phyloP scores from a whole-genome alignment of 768 basidiomycete genomes.

The Astraeus odoratus region DNA sequence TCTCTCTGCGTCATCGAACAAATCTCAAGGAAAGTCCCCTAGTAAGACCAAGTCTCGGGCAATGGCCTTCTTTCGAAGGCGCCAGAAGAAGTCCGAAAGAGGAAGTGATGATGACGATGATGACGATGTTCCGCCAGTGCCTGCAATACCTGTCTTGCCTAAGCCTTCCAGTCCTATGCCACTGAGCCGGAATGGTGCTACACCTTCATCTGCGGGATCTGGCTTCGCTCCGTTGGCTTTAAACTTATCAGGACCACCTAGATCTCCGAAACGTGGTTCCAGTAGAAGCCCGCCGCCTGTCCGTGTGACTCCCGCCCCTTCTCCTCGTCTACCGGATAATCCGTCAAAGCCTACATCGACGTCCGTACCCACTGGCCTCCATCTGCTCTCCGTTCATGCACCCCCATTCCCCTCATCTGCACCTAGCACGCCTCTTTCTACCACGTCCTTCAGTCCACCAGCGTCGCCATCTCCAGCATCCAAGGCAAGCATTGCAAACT shows the following conservation, averaged over 20 bases:
- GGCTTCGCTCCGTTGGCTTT: conserved; percentile 23
- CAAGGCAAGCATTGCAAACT: conserved; percentile 10
- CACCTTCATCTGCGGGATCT: conserved; percentile 21
- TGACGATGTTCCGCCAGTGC: conserved; percentile 24
- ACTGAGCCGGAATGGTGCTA: conserved; percentile 16
- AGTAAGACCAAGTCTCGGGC: conserved; percentile 25
- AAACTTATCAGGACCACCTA: conserved; percentile 15
- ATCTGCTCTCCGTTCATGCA: conserved; percentile 3
- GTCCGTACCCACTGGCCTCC: conserved; percentile 3
- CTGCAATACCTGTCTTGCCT: conserved; percentile 21
- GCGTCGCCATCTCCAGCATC: neutral
- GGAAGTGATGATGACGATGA: conserved; percentile 28
- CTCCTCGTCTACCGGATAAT: conserved; percentile 7
- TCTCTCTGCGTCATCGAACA: conserved; percentile 28
- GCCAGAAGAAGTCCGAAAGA: conserved; percentile 18
- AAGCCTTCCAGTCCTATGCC: conserved; percentile 24
- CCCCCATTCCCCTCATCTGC: conserved; percentile 13
- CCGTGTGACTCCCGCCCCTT: conserved; percentile 6
- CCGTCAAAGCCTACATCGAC: conserved; percentile 2
- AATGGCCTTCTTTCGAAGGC: conserved; percentile 28
- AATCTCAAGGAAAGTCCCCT: conserved; percentile 24
- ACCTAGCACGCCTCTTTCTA: conserved; percentile 16
- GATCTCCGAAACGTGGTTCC: conserved; percentile 13
- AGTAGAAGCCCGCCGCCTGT: conserved; percentile 25
- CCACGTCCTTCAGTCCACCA: neutral